phyloP scores from a whole-genome alignment of 257 asterid species.

The Cordia subcordata region DNA sequence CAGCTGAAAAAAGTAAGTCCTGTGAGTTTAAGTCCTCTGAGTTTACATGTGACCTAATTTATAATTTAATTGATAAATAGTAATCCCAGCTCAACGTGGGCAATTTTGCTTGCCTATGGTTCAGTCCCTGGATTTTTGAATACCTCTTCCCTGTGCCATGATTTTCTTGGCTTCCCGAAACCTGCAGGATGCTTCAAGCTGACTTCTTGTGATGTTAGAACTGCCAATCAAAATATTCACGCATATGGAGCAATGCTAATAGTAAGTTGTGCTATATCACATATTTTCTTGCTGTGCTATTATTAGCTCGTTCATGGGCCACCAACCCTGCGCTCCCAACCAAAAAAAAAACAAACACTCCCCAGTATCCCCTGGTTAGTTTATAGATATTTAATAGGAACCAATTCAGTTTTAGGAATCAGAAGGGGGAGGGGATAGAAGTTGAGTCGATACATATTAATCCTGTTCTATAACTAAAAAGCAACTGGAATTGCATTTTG shows the following conservation, averaged over 20 bases:
- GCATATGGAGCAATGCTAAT: slow-evolving; percentile 78
- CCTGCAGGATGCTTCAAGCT: slow-evolving; percentile 64
- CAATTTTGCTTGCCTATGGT: too few species aligned
- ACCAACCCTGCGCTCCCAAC: neutral
- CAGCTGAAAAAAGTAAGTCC: slow-evolving; percentile 37
- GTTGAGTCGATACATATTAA: too few species aligned
- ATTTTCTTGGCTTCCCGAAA: neutral
- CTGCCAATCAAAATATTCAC: slow-evolving; percentile 71
- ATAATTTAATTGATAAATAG: too few species aligned
- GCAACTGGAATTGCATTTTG: too few species aligned
- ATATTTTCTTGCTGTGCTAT: neutral
- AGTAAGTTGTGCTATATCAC: slow-evolving; percentile 39
- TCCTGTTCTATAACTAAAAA: too few species aligned
- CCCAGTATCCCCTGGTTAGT: too few species aligned
- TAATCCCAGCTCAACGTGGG: too few species aligned
- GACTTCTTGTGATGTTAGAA: slow-evolving; percentile 56
- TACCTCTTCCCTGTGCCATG: too few species aligned
- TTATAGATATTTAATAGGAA: too few species aligned
- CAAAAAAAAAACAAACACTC: neutral
- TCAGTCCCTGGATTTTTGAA: too few species aligned
- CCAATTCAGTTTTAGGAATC: too few species aligned
- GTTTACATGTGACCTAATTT: neutral
- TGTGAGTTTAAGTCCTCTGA: slow-evolving; percentile 26
- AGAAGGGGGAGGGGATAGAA: neutral
- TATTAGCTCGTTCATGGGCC: neutral